Base-by-base conservation (phyloP, 2,329 filamentous ascomycete species). In the Pseudogymnoascus sp. region DNA sequence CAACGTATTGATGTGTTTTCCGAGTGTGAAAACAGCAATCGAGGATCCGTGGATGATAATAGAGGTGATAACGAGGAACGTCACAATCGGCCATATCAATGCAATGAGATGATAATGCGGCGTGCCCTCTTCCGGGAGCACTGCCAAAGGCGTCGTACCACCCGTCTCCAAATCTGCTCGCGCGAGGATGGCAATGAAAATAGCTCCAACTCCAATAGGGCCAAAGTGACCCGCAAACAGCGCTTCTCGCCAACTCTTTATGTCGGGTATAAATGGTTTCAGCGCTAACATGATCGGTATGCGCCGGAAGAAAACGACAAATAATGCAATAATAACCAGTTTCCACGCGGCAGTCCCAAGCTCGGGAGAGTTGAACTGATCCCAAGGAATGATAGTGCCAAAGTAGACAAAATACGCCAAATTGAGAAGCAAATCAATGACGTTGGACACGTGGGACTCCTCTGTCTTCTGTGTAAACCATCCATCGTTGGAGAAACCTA, bases 391-490 rank as follows among this genome's bases (percentile, higher is more conserved):
- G 75, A 99, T 97, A 63, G 95, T 92, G 62, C 95, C 95, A 68
- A 99, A 90, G 75, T 95, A 99, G 70, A 99, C 95, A 76, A 99
- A 99, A 77, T 98, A 99, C 2, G 93, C 85, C 86, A 99, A 84
- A 77, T 99, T 99, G 79, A 99, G 87, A 66, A 99, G 80, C 75
- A 99, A 78, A 80, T 99, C 95, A 73, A 99, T 99, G 74, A 99
- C 95, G 85, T 99, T 98, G 75, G 93, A 98, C 8, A 99, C 95
- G 75, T 98, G 95, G 0, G 95, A 93, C 76, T 99, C 95, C 74
- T 99, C 95, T 0, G 95, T 99, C 81, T 97, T 97, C 73, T 97
- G 90, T 14, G 90, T 90, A 72, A 99, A 99, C 95, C 95, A 99
- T 69, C 95, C 95, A 73, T 99, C 95, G 76, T 99, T 99, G 70